Evolutionary conservation across 192 early-diverging fungal genomes (phyloP), one percentile per base, ranked within the genome.

Genomic region (Coemansia sp.): DNA sequence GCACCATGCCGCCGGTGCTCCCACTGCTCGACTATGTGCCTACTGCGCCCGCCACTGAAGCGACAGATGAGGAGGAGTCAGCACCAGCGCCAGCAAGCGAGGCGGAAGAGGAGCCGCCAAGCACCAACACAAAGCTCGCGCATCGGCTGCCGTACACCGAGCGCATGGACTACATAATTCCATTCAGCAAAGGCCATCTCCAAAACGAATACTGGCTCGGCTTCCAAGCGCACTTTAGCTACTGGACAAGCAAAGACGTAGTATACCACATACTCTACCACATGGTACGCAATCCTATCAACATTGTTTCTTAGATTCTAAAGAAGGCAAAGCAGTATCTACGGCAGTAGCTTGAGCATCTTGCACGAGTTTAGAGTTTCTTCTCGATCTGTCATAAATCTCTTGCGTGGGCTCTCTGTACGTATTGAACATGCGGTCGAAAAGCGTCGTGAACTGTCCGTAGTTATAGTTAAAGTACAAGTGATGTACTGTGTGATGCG

Each of bases 391-490:
- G 67, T 91, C 85, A 67, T 89, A 90, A 67, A 91, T 88, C 60
- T 91, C 88, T 9, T 77, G 75, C 7, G 85, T 84, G 0, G 92
- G 92, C 62, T 87, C 85, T 55, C 92, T 87, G 66, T 91, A 88
- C 36, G 90, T 87, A 11, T 86, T 84, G 63, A 89, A 89, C 14
- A 89, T 1, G 34, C 89, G 87, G 68, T 93, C 95, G 91, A 95
- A 99, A n/a, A 99, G 67, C 12, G 97, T 99, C 21, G 93, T 94
- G 79, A 97, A 99, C 84, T 99, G 97, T 2, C 97, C 97, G 73
- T 95, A 99, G 85, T 99, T 99, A 88, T 98, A 99, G 87, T 98
- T 97, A 80, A 99, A 99, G 84, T 99, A 95, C 50, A 96, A 73
- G 70, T 99, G 97, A 72, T 99, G 97, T 34, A 99, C 89, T n/a